Evolutionary conservation across 2,329 filamentous ascomycete species (phyloP), one percentile per base, ranked within the genome.

Genomic region (Hysterium pulicare): DNA sequence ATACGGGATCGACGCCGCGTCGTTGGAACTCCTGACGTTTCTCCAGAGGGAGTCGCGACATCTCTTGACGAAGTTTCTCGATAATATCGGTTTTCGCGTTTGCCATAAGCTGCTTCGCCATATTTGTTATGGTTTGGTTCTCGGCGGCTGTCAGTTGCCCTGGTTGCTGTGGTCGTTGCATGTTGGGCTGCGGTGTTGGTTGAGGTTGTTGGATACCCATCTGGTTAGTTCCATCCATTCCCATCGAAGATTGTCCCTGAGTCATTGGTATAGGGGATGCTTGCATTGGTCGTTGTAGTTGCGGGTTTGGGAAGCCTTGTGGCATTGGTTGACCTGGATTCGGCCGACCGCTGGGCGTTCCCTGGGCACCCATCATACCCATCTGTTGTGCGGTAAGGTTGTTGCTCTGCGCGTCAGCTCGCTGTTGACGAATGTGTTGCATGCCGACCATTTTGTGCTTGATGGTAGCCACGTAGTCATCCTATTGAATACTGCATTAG

Each of bases 241-340:
- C 59, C 58, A 66, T 64, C 8, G 53, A 51, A 2, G 62, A 57
- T 13, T 56, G 55, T 24, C 50, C 50, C 24, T 62, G 60, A 15
- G 53, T 45, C 64, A 65, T 66, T 19, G 66, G 64, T 33, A 78
- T 72, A 1, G 74, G 70, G 2, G 75, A 76, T 3, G 70, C 57
- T 49, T 77, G 76, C 67, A 77, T 71, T 19, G 64, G 72, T 17
- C 70, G 71, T 41, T 71, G 73, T 47, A 77, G 67, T 44, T 76
- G 74, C 16, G 72, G 68, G 38, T 67, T 66, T 10, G 72, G 68
- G 45, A 77, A 76, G 26, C 54, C 57, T 24, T 59, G 62, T 13
- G 58, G 59, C 47, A 71, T 68, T 40, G 71, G 70, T 41, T 68
- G 67, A 23, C 67, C 62, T 47, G 70, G 68, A 46, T 70, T 70